These are phyloP conservation scores for Aspergillus japonicus DNA, from an alignment of 2,329 filamentous ascomycete species.

Conservation along the genomic window DNA sequence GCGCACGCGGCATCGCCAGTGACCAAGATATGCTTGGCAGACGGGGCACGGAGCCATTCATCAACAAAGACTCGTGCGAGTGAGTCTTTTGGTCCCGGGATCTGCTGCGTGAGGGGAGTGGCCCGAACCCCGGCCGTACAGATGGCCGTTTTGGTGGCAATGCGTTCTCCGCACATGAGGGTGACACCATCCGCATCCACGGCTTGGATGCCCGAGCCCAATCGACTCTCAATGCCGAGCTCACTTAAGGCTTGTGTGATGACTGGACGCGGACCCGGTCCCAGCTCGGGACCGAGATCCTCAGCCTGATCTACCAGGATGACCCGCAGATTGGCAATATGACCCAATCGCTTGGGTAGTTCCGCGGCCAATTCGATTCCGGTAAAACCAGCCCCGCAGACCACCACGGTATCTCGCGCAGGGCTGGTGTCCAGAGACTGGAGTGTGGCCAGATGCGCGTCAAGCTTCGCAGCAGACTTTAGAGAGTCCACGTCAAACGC, in stretches of 20 bases:
- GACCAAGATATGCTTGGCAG: constrained; percentile 26
- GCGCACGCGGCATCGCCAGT: constrained; percentile 37
- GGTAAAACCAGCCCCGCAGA: constrained; percentile 39
- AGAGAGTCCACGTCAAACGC: constrained; percentile 39
- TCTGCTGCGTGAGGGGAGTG: constrained; percentile 33
- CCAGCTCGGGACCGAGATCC: constrained; percentile 35
- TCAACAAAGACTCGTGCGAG: constrained; percentile 33
- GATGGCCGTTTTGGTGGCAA: constrained; percentile 34
- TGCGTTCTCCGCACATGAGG: constrained; percentile 32
- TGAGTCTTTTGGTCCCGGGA: constrained; percentile 30
- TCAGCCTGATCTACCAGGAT: constrained; percentile 31
- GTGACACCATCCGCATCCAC: constrained; percentile 28
- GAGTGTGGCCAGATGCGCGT: constrained; percentile 32
- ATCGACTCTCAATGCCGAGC: constrained; percentile 32
- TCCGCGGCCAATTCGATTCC: constrained; percentile 32
- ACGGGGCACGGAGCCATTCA: constrained; percentile 27
- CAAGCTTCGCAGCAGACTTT: constrained; percentile 22
- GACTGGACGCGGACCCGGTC: constrained; percentile 32
- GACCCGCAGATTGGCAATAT: constrained; percentile 10
- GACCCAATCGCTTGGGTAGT: constrained; percentile 28
- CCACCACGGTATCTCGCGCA: constrained; percentile 36
- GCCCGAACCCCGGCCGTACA: constrained; percentile 42
- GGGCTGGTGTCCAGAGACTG: constrained; percentile 19
- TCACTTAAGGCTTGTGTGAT: constrained; percentile 32
- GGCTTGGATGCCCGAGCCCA: constrained; percentile 26